Percentiles rank a stretch among this genome's conserved stretches.
Conservation (phyloP, 306 rosid species). For the Vigna reflexopilosa region DNA sequence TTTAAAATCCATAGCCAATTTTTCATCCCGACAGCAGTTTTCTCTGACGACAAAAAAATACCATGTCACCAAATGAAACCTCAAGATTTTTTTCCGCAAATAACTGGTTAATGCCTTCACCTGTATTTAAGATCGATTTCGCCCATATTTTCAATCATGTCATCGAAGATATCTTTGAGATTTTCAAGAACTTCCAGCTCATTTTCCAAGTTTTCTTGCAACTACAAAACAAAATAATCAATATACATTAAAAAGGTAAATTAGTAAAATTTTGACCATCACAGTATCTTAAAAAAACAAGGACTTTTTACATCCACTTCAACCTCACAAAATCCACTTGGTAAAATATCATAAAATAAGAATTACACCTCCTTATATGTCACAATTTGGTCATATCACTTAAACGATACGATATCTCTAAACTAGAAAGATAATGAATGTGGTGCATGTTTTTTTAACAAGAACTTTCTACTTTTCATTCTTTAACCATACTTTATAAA, state of each 20-base stretch:
- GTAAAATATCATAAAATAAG: too few species aligned
- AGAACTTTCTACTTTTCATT: constrained; percentile 6
- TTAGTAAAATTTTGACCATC: background rate
- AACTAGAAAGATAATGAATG: background rate
- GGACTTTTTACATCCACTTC: too few species aligned
- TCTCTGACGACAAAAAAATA: constrained; percentile 52
- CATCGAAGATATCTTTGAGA: constrained; percentile 54
- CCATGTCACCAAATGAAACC: constrained; percentile 9
- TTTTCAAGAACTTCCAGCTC: constrained; percentile 71
- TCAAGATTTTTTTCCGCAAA: constrained; percentile 2
- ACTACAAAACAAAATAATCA: constrained; percentile 48
- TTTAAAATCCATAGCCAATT: constrained; percentile 65
- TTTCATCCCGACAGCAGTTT: constrained; percentile 63
- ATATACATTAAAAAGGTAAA: constrained; percentile 1
- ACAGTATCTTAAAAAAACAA: background rate
- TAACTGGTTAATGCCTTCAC: constrained; percentile 45
- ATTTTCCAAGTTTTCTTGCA: constrained; percentile 71
- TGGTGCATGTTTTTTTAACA: background rate
- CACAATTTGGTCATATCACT: too few species aligned
- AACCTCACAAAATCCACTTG: too few species aligned
- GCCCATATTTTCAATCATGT: constrained; percentile 62
- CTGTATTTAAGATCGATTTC: constrained; percentile 64
- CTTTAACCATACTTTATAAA: background rate
- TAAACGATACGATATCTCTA: too few species aligned
- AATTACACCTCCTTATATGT: too few species aligned